phyloP scores from a whole-genome alignment of 345 rosid species.

The Noccaea bulbosa region DNA sequence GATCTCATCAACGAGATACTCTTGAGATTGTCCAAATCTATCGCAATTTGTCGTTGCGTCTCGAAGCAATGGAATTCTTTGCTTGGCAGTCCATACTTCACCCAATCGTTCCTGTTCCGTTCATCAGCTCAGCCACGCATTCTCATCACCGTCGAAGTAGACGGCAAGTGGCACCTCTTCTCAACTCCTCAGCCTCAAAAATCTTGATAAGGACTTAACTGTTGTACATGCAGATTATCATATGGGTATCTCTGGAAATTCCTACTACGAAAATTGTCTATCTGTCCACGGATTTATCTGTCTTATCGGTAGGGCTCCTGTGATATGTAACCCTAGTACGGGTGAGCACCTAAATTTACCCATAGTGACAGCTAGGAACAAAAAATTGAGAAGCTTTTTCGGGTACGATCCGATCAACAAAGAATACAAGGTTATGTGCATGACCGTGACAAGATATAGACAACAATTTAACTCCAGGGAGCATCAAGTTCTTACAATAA shows the following conservation, averaged over 20 bases:
- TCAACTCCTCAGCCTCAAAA: slow-evolving; percentile 21
- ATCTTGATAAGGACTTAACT: not conserved
- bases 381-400: not conserved
- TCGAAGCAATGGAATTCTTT: slow-evolving; percentile 3
- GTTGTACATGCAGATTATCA: slow-evolving; percentile 3
- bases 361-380: not conserved
- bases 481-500: not conserved
- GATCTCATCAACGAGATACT: slow-evolving; percentile 21
- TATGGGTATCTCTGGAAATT: not conserved
- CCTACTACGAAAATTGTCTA: not conserved
- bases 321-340: slow-evolving; percentile 19
- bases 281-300: not conserved
- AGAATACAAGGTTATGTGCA: slow-evolving; percentile 12
- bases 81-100: not conserved
- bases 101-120: not conserved
- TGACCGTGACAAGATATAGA: not conserved
- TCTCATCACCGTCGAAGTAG: not conserved
- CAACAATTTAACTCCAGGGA: not conserved
- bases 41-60: slow-evolving; percentile 5
- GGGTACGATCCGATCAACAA: slow-evolving; percentile 24
- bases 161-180: slow-evolving; percentile 16
- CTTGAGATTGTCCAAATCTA: not conserved
- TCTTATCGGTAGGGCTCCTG: not conserved
- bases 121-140: slow-evolving; percentile 16
- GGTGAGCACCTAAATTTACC: not conserved